phyloP scores from a whole-genome alignment of 2,329 filamentous ascomycete genomes.

The Neonectria sp. region DNA sequence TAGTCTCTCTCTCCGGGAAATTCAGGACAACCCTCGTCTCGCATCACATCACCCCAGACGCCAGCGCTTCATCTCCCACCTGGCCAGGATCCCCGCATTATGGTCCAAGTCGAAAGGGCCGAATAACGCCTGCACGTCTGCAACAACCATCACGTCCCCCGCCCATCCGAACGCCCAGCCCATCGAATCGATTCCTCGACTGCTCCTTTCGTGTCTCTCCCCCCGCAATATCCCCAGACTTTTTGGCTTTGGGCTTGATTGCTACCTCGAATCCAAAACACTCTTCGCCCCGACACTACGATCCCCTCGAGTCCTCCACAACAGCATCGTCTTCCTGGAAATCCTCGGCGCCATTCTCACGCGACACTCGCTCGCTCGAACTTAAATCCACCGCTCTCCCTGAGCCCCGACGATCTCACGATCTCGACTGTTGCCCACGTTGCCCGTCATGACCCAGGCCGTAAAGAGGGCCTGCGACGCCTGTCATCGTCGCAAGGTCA shows the following conservation, averaged over 20 bases:
- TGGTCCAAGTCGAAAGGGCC: conserved; percentile 55
- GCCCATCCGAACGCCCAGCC: conserved; percentile 41
- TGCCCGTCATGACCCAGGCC: conserved; percentile 59
- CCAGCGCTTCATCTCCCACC: conserved; percentile 26
- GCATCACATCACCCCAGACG: conserved; percentile 25
- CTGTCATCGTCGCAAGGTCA: conserved; percentile 82
- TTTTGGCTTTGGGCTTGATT: conserved; percentile 38
- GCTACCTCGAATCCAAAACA: conserved; percentile 33
- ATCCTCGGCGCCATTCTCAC: conserved; percentile 19
- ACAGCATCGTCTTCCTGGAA: conserved; percentile 18
- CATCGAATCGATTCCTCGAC: conserved; percentile 43
- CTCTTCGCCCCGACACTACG: conserved; percentile 16
- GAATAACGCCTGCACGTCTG: conserved; percentile 54
- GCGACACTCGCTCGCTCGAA: conserved; percentile 24
- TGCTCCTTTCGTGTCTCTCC: conserved; percentile 37
- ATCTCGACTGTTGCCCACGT: conserved; percentile 23
- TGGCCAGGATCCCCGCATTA: conserved; percentile 49
- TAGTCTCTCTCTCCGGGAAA: background rate
- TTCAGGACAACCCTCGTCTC: conserved; percentile 7
- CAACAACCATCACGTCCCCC: conserved; percentile 42
- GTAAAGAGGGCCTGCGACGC: conserved; percentile 79
- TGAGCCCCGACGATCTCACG: conserved; percentile 24
- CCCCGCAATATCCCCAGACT: conserved; percentile 53
- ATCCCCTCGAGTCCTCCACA: conserved; percentile 6
- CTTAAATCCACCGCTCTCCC: conserved; percentile 26